Conservation (phyloP, 176 grass and related monocot genomes). For the Calamus simplicifolius region DNA sequence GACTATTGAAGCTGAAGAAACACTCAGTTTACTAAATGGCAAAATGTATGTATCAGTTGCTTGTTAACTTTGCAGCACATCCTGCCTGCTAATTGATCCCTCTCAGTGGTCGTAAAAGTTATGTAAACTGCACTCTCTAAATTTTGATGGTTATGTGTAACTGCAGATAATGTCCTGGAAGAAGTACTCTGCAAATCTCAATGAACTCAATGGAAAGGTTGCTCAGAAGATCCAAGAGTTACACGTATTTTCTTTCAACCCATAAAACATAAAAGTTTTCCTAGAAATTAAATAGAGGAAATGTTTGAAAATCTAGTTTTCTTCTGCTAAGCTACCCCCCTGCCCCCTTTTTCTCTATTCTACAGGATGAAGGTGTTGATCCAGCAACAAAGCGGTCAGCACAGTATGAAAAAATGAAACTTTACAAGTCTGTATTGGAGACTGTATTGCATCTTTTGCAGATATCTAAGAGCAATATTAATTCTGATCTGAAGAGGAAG, state of each 20-base stretch:
- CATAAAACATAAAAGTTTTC: too few species aligned
- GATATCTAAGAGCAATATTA: constrained; percentile 37
- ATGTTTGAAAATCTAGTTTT: too few species aligned
- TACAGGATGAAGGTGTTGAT: constrained; percentile 35
- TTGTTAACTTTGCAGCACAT: too few species aligned
- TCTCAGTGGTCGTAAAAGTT: too few species aligned
- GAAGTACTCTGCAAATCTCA: constrained; percentile 44
- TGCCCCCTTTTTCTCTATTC: neutral
- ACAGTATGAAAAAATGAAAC: constrained; percentile 57
- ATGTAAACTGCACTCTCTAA: too few species aligned
- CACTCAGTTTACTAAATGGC: too few species aligned
- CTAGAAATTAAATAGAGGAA: too few species aligned
- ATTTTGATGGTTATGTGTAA: neutral
- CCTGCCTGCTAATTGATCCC: too few species aligned
- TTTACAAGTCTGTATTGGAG: constrained; percentile 44
- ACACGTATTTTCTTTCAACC: neutral
- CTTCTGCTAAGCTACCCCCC: too few species aligned
- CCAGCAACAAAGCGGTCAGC: constrained; percentile 31
- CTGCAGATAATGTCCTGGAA: constrained; percentile 66
- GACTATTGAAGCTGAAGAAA: too few species aligned
- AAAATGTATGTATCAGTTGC: too few species aligned
- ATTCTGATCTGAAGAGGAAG: constrained; percentile 38
- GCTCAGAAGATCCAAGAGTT: constrained; percentile 53
- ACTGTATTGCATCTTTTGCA: constrained; percentile 37
- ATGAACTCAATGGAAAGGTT: constrained; percentile 56